Percentiles rank a stretch among this genome's conserved stretches.
These are phyloP conservation scores for Pyrenopolyporus hunteri DNA, from an alignment of 495 filamentous ascomycete genomes.

Conservation along the genomic window DNA sequence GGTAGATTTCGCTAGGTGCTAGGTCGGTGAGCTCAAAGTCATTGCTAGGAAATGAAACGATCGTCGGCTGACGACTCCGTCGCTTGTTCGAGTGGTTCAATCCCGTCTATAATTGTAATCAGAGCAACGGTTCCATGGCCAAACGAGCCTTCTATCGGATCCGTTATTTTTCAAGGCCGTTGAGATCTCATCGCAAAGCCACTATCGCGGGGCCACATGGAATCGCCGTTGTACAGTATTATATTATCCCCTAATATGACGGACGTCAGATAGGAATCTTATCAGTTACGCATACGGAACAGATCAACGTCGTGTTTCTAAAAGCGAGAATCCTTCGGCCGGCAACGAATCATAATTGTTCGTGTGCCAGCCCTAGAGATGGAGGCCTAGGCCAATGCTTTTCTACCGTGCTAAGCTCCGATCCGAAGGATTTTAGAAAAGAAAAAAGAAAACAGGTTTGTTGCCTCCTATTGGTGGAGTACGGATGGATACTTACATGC, in stretches of 20 bases:
- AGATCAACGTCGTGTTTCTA: too few species aligned
- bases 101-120: not conserved
- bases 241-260: conserved; percentile 1
- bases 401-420: conserved; percentile 9
- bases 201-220: not conserved
- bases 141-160: not conserved
- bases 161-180: too few species aligned
- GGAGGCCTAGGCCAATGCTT: not conserved
- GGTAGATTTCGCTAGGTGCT: not conserved
- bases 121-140: not conserved
- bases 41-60: not conserved
- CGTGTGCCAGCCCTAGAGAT: conserved; percentile 9
- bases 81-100: not conserved
- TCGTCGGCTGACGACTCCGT: not conserved
- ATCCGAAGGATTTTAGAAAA: not conserved
- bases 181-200: not conserved
- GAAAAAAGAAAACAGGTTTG: not conserved
- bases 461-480: too few species aligned
- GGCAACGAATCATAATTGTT: conserved; percentile 3
- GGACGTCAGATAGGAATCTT: conserved; percentile 14
- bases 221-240: not conserved
- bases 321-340: not conserved
- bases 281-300: not conserved
- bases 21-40: not conserved
- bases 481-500: not conserved